These are phyloP conservation scores for Metschnikowia borealis DNA, from an alignment of 805 yeast species.

Conservation along the genomic window DNA sequence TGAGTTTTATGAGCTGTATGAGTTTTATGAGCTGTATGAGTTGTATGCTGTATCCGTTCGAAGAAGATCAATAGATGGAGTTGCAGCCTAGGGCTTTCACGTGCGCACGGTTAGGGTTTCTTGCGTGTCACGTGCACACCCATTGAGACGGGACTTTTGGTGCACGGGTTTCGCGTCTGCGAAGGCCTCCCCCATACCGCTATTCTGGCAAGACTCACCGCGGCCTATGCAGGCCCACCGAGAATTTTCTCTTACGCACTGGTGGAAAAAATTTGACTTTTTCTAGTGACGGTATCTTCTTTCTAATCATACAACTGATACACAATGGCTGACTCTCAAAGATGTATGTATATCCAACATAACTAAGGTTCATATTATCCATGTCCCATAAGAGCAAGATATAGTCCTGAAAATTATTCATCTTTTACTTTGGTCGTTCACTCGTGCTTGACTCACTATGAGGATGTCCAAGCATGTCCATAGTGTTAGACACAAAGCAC, in stretches of 20 bases:
- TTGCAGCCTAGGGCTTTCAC: slow-evolving; percentile 18
- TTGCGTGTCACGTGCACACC: slow-evolving; percentile 4
- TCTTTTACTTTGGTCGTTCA: too few relatives aligned
- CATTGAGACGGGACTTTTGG: not conserved
- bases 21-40: too few relatives aligned
- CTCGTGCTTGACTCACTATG: too few relatives aligned
- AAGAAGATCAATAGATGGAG: too few relatives aligned
- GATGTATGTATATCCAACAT: slow-evolving; percentile 65
- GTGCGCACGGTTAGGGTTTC: slow-evolving; percentile 16
- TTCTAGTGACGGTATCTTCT: slow-evolving; percentile 9
- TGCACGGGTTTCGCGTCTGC: slow-evolving; percentile 9
- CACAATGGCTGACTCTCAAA: slow-evolving; percentile 94
- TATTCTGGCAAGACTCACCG: not conserved
- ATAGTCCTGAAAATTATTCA: too few relatives aligned
- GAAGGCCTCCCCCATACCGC: not conserved
- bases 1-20: too few relatives aligned
- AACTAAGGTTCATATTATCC: not conserved
- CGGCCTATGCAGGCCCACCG: slow-evolving; percentile 14
- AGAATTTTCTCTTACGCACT: slow-evolving; percentile 19
- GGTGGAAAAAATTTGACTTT: slow-evolving; percentile 14
- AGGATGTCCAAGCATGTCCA: too few relatives aligned
- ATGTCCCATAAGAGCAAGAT: too few relatives aligned
- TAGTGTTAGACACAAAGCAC: too few relatives aligned
- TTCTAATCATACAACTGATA: slow-evolving; percentile 17
- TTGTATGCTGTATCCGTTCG: too few relatives aligned